Evolutionary conservation across 2,329 filamentous ascomycete species (phyloP), one percentile per base, ranked within the genome.

Genomic region (Drechslera avenae): DNA sequence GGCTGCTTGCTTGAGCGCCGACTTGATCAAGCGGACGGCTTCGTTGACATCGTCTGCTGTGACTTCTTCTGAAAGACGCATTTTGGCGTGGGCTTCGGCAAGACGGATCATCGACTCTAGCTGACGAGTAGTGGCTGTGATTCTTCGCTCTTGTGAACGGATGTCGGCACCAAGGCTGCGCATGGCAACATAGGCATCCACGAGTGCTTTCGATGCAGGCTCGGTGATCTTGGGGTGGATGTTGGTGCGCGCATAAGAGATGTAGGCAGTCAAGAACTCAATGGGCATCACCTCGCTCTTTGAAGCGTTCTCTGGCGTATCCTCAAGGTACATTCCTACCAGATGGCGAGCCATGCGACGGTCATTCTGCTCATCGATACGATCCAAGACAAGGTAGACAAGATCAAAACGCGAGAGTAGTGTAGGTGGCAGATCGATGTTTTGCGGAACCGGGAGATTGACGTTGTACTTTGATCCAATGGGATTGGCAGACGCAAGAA

Each of bases 31-130:
- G 9, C 94, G 88, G 39, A 96, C 90, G 0, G 94, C 92, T 77
- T 99, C 94, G 41, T 85, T 78, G 5, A 99, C 95, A 67, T 99
- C 95, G 40, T 83, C 83, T 21, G 83, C 84, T 0, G 89, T 91
- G 34, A 99, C 94, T 12, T 81, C 83, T 2, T 80, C 73, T 0
- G 88, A 85, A 4, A 99, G 83, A 3, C 94, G 89, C 95, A 99
- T 99, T 75, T 97, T 97, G 41, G 94, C 95, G 75, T 99, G 95
- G 0, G 92, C 94, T 78, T 99, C 94, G 1, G 92, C 79, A 3
- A 99, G 87, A 55, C 94, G 93, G 70, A 99, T 97, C 95, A 99
- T 99, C 37, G 89, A 94, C 77, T 99, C 95, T 5, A 99, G 82
- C 76, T 99, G 94, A 70, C 94, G 86, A 0, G 95, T 99, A 3